Percentiles rank a stretch among this genome's conserved stretches.
Conservation (phyloP, 768 basidiomycete species). For the Tricholomella constricta region DNA sequence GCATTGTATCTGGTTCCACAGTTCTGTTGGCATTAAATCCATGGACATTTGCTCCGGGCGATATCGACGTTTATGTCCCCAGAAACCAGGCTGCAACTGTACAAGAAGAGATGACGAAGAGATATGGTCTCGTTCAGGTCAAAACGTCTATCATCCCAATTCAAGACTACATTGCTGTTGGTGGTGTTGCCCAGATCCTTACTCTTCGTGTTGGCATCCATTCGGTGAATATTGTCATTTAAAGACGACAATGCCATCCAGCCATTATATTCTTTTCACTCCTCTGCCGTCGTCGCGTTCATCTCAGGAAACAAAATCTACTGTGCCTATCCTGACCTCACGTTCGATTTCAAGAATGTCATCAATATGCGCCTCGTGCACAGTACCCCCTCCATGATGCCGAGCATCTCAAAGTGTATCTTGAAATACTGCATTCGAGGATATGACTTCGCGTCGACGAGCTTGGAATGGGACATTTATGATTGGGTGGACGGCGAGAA, state of each 20-base stretch:
- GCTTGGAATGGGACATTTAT: no score
- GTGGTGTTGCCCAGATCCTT: neutral
- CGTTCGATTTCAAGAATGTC: no score
- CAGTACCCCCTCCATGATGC: no score
- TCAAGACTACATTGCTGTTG: neutral
- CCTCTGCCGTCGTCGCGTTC: neutral
- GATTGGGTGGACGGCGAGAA: no score
- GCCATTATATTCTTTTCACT: neutral
- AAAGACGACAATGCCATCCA: neutral
- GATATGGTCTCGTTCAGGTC: neutral
- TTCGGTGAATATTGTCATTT: neutral
- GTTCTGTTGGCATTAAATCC: neutral
- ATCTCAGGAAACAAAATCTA: neutral
- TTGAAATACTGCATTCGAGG: no score
- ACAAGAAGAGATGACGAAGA: neutral
- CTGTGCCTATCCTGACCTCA: conserved; percentile 1
- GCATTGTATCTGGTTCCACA: neutral
- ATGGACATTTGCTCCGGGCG: neutral
- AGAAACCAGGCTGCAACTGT: neutral
- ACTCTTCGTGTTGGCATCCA: no score
- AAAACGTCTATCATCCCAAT: neutral
- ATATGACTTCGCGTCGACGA: no score
- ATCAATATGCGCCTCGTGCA: no score
- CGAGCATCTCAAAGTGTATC: no score
- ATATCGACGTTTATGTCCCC: conserved; percentile 2